phyloP scores from a whole-genome alignment of 73 alveolate species.

The Loxodes magnus region DNA sequence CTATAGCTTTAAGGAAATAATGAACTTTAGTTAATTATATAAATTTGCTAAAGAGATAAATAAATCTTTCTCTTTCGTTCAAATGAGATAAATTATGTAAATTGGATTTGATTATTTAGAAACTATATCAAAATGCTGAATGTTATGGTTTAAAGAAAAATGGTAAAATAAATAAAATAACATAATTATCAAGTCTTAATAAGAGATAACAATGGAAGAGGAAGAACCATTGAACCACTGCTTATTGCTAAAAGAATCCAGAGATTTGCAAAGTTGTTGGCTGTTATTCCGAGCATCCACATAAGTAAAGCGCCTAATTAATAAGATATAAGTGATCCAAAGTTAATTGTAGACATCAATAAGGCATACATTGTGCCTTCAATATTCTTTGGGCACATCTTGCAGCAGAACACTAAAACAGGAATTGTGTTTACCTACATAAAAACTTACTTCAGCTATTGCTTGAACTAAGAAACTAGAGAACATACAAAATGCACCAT shows the following conservation, averaged over 20 bases:
- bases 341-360: slow-evolving; percentile 55
- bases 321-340: slow-evolving; percentile 52
- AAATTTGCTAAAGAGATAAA: no score
- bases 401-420: slow-evolving; percentile 58
- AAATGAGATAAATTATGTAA: no score
- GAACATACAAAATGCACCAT: slow-evolving; percentile 20
- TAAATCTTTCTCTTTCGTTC: no score
- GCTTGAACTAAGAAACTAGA: slow-evolving; percentile 23
- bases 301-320: slow-evolving; percentile 58
- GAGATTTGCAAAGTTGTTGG: slow-evolving; percentile 31
- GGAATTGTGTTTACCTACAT: slow-evolving; percentile 71
- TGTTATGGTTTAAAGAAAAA: no score
- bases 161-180: no score
- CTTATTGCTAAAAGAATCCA: slow-evolving; percentile 50
- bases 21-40: no score
- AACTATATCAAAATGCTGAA: no score
- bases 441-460: no score
- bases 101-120: no score
- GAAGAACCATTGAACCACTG: slow-evolving; percentile 7
- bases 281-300: slow-evolving; percentile 40
- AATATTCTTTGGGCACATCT: slow-evolving; percentile 63
- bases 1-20: no score
- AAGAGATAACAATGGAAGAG: slow-evolving; percentile 6
- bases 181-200: no score
- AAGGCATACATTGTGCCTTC: slow-evolving; percentile 76